Evolutionary conservation across 441 rosid genomes (phyloP).

Genomic region (Gossypium gossypioides): DNA sequence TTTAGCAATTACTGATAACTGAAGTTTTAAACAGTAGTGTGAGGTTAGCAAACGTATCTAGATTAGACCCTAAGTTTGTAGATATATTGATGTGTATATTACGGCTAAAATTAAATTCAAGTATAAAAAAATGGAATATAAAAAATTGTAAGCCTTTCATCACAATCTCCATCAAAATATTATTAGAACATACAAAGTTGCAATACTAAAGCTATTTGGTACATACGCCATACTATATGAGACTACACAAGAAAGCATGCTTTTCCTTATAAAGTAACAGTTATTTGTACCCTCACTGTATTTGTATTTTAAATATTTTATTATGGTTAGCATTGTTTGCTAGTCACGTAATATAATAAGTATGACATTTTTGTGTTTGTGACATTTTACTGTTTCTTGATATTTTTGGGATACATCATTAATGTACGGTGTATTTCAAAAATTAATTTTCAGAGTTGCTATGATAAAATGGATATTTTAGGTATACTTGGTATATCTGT

Average conservation of each 20-base stretch:
- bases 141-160: neutral
- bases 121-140: neutral
- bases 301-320: neutral
- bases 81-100: neutral
- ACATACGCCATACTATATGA: neutral
- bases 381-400: neutral
- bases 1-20: neutral
- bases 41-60: neutral
- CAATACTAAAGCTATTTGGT: neutral
- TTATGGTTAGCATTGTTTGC: neutral
- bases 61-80: neutral
- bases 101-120: neutral
- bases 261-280: neutral
- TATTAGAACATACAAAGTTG: neutral
- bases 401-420: neutral
- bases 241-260: neutral
- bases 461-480: neutral
- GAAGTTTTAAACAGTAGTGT: neutral
- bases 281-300: neutral
- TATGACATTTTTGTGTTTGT: neutral
- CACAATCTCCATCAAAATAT: neutral
- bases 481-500: neutral
- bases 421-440: neutral
- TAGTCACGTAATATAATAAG: neutral
- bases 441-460: neutral